Percentiles rank a stretch among this genome's conserved stretches.
Conservation (phyloP, 1,139 yeast genomes). For the Kluyveromyces sp. region DNA sequence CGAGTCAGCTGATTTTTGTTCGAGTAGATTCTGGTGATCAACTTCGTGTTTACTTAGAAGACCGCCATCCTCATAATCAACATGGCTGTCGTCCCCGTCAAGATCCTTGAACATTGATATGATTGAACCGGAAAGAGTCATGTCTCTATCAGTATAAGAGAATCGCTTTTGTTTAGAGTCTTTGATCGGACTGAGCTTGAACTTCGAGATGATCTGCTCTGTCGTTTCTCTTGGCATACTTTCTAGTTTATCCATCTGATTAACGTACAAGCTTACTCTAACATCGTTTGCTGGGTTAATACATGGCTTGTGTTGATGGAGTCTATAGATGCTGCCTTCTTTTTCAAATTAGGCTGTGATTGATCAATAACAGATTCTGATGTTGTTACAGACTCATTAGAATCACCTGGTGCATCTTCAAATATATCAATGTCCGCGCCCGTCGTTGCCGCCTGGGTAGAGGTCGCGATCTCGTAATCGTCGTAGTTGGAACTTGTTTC, state of each 20-base stretch:
- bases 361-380: slow-evolving; percentile 15
- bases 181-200: slow-evolving; percentile 24
- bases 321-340: slow-evolving; percentile 29
- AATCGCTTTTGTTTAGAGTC: slow-evolving; percentile 18
- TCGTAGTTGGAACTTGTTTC: slow-evolving; percentile 5
- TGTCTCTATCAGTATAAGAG: slow-evolving; percentile 14
- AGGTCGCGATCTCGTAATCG: not conserved
- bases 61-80: not conserved
- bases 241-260: slow-evolving; percentile 13
- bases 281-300: slow-evolving; percentile 26
- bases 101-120: slow-evolving; percentile 28
- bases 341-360: slow-evolving; percentile 19
- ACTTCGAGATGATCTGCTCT: slow-evolving; percentile 28
- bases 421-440: slow-evolving; percentile 20
- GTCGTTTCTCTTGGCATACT: slow-evolving; percentile 26
- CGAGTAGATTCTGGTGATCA: not conserved
- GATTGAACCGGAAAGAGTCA: slow-evolving; percentile 18
- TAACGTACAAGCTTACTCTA: slow-evolving; percentile 27
- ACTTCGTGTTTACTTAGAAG: not conserved
- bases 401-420: slow-evolving; percentile 25
- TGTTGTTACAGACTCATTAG: slow-evolving; percentile 19
- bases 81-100: slow-evolving; percentile 18
- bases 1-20: not conserved
- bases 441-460: slow-evolving; percentile 3
- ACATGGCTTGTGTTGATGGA: slow-evolving; percentile 26